Evolutionary conservation across 2,329 filamentous ascomycete genomes (phyloP), one percentile per base, ranked within the genome.

Genomic region (Aspergillus calidoustus): DNA sequence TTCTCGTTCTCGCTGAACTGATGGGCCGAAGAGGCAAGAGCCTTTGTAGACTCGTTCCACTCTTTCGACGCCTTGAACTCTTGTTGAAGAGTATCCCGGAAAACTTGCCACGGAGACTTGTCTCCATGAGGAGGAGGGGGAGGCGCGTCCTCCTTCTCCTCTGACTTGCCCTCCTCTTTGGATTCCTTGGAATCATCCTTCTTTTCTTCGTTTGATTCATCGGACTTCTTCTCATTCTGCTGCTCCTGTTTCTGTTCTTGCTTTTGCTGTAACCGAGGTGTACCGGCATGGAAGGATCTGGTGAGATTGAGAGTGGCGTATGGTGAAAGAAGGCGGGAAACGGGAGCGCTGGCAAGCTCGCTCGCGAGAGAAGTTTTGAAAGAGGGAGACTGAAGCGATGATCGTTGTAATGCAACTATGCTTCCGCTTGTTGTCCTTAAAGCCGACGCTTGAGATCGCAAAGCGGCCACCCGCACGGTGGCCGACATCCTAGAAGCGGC

Each of bases 41-140:
- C 92, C 82, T 99, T 98, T 47, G 94, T 99, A 48, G 92, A 96
- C 75, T 99, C 95, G 74, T 99, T 97, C 95, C 95, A 99, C 77
- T 99, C 95, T 76, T 98, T 97, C 17, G 93, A 98, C 56, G 92
- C 91, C 78, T 97, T 93, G 81, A 99, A 96, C 79, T 99, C 95
- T 60, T 84, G 86, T 77, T 92, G 88, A 79, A 99, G 87, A n/a
- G 95, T 99, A 75, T 99, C 95, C 73, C 92, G 92, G 82, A 99
- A 99, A 34, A 99, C 95, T 77, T 98, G 92, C 93, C 95, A 98
- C 57, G 95, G 95, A 3, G 94, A 95, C 84, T 99, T 99, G 81
- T 97, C 93, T 64, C 95, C 95, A 74, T 99, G 95, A 22, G 93
- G 94, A n/a, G 95, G 94, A 23, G 94, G 92, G 13, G 93, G 89